Base-by-base conservation (phyloP, 768 basidiomycete genomes). In the Dendrothele bispora region DNA sequence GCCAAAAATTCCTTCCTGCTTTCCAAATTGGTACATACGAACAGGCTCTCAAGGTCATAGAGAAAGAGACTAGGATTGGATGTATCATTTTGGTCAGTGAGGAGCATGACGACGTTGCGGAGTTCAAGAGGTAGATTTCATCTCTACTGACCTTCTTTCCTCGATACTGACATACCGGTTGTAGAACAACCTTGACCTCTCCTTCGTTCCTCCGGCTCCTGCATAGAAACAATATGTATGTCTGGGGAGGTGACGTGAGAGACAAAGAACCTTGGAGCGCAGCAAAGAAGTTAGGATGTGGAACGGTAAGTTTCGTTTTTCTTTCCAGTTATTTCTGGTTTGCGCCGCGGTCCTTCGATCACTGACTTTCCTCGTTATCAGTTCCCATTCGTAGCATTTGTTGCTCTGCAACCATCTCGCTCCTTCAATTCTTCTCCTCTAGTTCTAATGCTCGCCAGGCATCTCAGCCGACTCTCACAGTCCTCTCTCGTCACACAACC, bases 241-340 rank as follows among this genome's bases (percentile, higher is more conserved):
- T 92, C 7, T 99, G 95, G 95, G 95, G 88, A 3, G 95, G 91
- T 14, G 95, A 98, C 60, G 82, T 97, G 7, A 75, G 86, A 27
- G 86, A 89, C 56, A 74, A 75, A 28, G 91, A 95, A 52, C 82
- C 90, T 4, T 93, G 92, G 79, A 71, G 69, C 73, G 88, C 70
- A 24, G 71, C 83, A 11, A 80, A 86, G 59, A 90, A 88, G 61
- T 71, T 98, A 1, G 84, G 90, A 59, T 86, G 86, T 2, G 93
- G 94, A 1, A 92, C 94, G 0, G 97, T 88, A 58, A 97, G 95
- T 0, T 95, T 95, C 52, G n/a, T n/a, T n/a, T n/a, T n/a, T n/a
- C n/a, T n/a, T n/a, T n/a, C n/a, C n/a, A n/a, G n/a, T n/a, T n/a
- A n/a, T n/a, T n/a, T n/a, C n/a, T n/a, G n/a, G n/a, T n/a, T n/a